Conservation (phyloP, 257 asterid genomes). For the Salvia hispanica region DNA sequence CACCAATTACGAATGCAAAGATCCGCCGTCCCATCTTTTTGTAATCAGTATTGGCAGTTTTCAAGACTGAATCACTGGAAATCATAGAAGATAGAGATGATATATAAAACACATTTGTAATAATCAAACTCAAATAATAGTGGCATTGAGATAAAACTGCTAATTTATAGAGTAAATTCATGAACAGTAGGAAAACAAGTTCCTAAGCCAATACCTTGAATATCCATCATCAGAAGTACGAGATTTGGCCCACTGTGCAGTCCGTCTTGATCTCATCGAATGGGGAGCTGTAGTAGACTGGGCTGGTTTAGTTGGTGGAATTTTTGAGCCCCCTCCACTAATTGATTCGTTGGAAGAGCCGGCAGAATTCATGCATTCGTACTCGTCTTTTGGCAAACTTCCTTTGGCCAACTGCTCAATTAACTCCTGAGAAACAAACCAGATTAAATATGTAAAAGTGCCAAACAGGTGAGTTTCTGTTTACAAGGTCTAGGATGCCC, state of each 20-base stretch:
- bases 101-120: conserved; percentile 13
- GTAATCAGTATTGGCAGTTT: conserved; percentile 48
- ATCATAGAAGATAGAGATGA: conserved; percentile 24
- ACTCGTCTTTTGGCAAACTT: conserved; percentile 77
- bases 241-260: conserved; percentile 90
- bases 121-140: background rate
- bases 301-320: conserved; percentile 47
- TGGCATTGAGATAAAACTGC: background rate
- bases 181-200: background rate
- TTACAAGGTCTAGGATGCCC: too few relatives aligned
- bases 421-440: conserved; percentile 57
- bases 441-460: background rate
- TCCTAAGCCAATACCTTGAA: conserved; percentile 56
- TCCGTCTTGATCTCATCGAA: conserved; percentile 89
- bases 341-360: conserved; percentile 37
- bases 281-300: conserved; percentile 57
- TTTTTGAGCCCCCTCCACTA: conserved; percentile 43
- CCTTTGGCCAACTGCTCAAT: conserved; percentile 79
- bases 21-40: conserved; percentile 95
- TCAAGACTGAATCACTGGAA: conserved; percentile 76
- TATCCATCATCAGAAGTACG: conserved; percentile 85
- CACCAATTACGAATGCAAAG: conserved; percentile 83
- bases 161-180: too few relatives aligned
- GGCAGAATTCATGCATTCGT: conserved; percentile 66
- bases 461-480: too few relatives aligned